Base-by-base conservation (phyloP, 495 filamentous ascomycete species). In the Sordaria brevicollis region DNA sequence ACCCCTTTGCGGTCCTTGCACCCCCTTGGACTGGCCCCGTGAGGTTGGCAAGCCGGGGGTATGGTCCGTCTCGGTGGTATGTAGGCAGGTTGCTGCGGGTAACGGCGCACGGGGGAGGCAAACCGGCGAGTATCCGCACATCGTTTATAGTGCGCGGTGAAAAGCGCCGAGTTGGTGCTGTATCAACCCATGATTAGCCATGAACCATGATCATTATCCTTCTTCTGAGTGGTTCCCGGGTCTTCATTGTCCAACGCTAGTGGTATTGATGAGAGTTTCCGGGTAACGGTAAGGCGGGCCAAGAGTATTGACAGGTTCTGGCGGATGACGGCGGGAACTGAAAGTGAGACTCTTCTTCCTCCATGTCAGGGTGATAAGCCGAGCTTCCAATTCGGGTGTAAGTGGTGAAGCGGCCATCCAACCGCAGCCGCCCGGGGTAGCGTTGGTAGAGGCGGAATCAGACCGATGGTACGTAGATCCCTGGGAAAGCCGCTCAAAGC, bases 401-500 rank as follows among this genome's bases (percentile, higher is more conserved):
- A 62, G 49, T 62, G 35, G 35, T 36, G 49, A 62, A 31, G 25
- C 49, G 25, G 49, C 49, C 49, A 62, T 62, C 25, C 25, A 62
- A 62, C 49, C 49, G 49, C 25, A 69, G 68, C 68, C 68, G 68
- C 49, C 31, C n/a, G 41, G 21, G 49, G 49, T 19, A 25, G 35
- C 36, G 34, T 38, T 68, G 70, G 70, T 70, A 67, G 70, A 72
- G 39, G 76, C 77, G 77, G 77, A 79, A 79, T 71, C 35, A 36
- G 57, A 70, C 77, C 72, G 76, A 62, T 31, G 49, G 70, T 31
- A 62, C 62, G 65, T 68, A 65, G 73, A 71, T 71, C 73, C 57
- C 71, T 29, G 57, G 34, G 65, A 73, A 76, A 74, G 76, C 76
- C 78, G 77, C 57, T 3, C 76, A 73, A 75, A 74, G 76, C 77